Percentiles rank a stretch among this genome's conserved stretches.
These are phyloP conservation scores for Solanum hybrid DNA, from an alignment of 305 asterid species.

Conservation along the genomic window DNA sequence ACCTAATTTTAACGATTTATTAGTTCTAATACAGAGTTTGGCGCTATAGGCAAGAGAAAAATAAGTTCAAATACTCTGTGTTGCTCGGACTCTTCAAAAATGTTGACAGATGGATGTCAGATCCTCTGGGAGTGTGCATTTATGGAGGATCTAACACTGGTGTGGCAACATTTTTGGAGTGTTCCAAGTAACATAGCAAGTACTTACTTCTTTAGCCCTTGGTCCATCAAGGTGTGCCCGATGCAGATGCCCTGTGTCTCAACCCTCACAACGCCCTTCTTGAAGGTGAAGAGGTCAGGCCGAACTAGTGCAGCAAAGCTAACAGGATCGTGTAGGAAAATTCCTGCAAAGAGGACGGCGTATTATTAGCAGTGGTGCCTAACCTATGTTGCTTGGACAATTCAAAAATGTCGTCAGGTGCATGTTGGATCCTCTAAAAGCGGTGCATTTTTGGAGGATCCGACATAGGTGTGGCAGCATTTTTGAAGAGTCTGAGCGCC, in stretches of 20 bases:
- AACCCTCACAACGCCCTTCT: constrained; percentile 89
- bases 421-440: background rate
- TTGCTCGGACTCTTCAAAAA: background rate
- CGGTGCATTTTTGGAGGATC: background rate
- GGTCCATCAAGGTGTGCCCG: constrained; percentile 90
- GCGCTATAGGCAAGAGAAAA: background rate
- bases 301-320: constrained; percentile 79
- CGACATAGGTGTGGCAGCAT: background rate
- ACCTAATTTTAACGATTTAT: constrained; percentile 29
- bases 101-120: background rate
- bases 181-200: background rate
- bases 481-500: no score
- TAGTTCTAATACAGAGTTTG: background rate
- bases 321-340: constrained; percentile 91
- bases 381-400: background rate
- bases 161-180: background rate
- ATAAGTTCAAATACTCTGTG: background rate
- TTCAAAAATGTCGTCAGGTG: background rate
- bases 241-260: constrained; percentile 90
- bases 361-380: background rate
- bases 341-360: constrained; percentile 26
- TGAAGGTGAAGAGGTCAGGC: constrained; percentile 87
- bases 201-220: constrained; percentile 72
- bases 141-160: background rate
- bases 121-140: background rate